These are phyloP conservation scores for Hypholoma fasciculare DNA, from an alignment of 768 basidiomycete genomes.

Conservation along the genomic window DNA sequence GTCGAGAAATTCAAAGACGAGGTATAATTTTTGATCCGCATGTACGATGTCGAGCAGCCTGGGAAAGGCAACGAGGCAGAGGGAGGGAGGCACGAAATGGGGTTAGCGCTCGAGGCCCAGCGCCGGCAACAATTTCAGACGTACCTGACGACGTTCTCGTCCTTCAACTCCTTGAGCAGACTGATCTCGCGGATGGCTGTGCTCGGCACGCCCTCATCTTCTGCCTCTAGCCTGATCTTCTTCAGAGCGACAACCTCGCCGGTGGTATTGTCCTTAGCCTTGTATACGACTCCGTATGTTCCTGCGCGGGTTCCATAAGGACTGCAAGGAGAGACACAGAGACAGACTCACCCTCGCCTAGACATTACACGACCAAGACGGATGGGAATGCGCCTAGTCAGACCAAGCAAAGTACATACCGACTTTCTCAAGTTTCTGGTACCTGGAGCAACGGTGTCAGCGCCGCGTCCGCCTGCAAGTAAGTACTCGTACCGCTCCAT, in stretches of 20 bases:
- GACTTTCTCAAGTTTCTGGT: conserved; percentile 97
- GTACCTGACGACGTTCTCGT: conserved; percentile 94
- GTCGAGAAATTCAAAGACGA: conserved; percentile 97
- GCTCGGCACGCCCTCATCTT: conserved; percentile 98
- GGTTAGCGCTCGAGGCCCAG: background rate
- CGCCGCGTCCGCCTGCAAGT: background rate
- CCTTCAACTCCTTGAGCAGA: conserved; percentile 93
- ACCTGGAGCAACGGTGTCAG: conserved; percentile 47
- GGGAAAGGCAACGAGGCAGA: conserved; percentile 7
- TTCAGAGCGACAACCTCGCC: conserved; percentile 93
- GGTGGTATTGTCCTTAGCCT: conserved; percentile 80
- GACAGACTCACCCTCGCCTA: conserved; percentile 50
- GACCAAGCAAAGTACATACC: conserved; percentile 59
- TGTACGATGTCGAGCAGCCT: conserved; percentile 97
- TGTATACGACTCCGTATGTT: conserved; percentile 98
- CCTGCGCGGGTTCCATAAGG: conserved; percentile 49
- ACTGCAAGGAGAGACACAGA: background rate
- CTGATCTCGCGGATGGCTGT: conserved; percentile 99
- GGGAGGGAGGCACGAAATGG: background rate
- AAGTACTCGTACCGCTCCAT: conserved; percentile 45
- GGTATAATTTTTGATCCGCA: conserved; percentile 94
- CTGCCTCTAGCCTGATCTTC: conserved; percentile 97
- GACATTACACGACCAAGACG: conserved; percentile 14
- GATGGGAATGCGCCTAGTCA: conserved; percentile 12
- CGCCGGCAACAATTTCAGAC: conserved; percentile 17